Percentiles rank a stretch among this genome's conserved stretches.
Evolutionary conservation across 1,139 yeast species (phyloP).

Genomic region (Kluyveromyces sp.): DNA sequence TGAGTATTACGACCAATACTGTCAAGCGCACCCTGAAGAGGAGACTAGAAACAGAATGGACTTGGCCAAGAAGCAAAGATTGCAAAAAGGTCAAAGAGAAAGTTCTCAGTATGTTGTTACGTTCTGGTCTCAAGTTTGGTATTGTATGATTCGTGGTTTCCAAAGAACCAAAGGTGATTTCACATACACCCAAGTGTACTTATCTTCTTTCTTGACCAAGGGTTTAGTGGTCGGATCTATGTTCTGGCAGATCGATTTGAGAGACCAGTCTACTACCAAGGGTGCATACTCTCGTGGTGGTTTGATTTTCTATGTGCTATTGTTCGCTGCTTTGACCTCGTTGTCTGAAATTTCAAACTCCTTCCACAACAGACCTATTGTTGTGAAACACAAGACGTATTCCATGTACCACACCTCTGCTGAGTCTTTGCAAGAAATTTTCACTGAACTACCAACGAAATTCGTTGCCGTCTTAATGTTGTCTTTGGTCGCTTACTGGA

Average conservation of each 20-base stretch:
- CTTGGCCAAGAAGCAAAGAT: slow-evolving; percentile 38
- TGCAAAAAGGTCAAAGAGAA: slow-evolving; percentile 39
- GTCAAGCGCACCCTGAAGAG: slow-evolving; percentile 33
- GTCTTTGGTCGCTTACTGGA: slow-evolving; percentile 47
- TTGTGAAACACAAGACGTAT: slow-evolving; percentile 55
- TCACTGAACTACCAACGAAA: slow-evolving; percentile 55
- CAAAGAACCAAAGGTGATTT: slow-evolving; percentile 51
- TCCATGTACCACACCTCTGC: slow-evolving; percentile 62
- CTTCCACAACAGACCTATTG: slow-evolving; percentile 51
- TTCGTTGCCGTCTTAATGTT: slow-evolving; percentile 40
- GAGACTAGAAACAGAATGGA: slow-evolving; percentile 39
- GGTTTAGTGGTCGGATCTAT: slow-evolving; percentile 51
- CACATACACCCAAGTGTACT: slow-evolving; percentile 44
- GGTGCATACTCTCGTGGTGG: slow-evolving; percentile 56
- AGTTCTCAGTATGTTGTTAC: slow-evolving; percentile 42
- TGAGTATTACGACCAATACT: slow-evolving; percentile 40
- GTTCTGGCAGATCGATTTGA: slow-evolving; percentile 42
- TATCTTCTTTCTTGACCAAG: slow-evolving; percentile 45
- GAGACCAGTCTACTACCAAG: slow-evolving; percentile 36
- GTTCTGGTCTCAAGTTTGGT: slow-evolving; percentile 40
- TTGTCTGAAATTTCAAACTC: slow-evolving; percentile 51
- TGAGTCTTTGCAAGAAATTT: slow-evolving; percentile 54
- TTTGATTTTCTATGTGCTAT: slow-evolving; percentile 48
- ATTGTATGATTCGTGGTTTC: slow-evolving; percentile 43
- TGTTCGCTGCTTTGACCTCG: slow-evolving; percentile 52